phyloP scores from a whole-genome alignment of 75 land plant genomes.

The Picea sitchensis region DNA sequence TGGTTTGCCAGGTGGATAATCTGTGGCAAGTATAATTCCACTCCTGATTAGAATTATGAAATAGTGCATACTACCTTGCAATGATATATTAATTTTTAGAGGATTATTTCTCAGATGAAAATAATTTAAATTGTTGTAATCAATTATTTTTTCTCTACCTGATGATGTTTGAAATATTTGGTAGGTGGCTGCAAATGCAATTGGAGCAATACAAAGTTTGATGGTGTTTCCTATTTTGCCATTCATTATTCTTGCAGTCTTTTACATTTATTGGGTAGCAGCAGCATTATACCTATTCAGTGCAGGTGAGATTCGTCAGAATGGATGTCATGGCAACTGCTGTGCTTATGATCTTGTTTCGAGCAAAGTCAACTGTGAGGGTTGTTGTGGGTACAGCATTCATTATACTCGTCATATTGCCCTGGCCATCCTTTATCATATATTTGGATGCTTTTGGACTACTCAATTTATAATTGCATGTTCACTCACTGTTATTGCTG shows the following conservation, averaged over 20 bases:
- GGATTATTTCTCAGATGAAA: too few relatives aligned
- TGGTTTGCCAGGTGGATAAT: too few relatives aligned
- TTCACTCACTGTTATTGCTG: slow-evolving; percentile 85
- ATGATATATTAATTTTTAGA: too few relatives aligned
- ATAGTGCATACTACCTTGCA: too few relatives aligned
- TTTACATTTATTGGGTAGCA: slow-evolving; percentile 86
- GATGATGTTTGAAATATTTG: slow-evolving; percentile 8
- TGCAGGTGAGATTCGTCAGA: slow-evolving; percentile 64
- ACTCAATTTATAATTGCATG: slow-evolving; percentile 83
- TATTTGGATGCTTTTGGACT: slow-evolving; percentile 94
- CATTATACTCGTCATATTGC: slow-evolving; percentile 71
- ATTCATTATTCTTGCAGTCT: slow-evolving; percentile 55
- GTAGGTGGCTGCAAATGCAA: slow-evolving; percentile 95
- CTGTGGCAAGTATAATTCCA: too few relatives aligned
- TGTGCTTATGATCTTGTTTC: slow-evolving; percentile 78
- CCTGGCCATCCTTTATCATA: slow-evolving; percentile 74
- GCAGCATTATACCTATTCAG: slow-evolving; percentile 88
- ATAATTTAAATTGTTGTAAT: too few relatives aligned
- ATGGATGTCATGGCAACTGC: slow-evolving; percentile 73
- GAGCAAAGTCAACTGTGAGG: slow-evolving; percentile 56
- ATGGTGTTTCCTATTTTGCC: slow-evolving; percentile 86
- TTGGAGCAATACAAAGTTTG: slow-evolving; percentile 86
- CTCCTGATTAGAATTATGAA: too few relatives aligned
- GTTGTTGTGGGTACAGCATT: slow-evolving; percentile 85
- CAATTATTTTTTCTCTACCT: too few relatives aligned